Conservation (phyloP, 768 basidiomycete genomes). For the Tylopilus balloui region DNA sequence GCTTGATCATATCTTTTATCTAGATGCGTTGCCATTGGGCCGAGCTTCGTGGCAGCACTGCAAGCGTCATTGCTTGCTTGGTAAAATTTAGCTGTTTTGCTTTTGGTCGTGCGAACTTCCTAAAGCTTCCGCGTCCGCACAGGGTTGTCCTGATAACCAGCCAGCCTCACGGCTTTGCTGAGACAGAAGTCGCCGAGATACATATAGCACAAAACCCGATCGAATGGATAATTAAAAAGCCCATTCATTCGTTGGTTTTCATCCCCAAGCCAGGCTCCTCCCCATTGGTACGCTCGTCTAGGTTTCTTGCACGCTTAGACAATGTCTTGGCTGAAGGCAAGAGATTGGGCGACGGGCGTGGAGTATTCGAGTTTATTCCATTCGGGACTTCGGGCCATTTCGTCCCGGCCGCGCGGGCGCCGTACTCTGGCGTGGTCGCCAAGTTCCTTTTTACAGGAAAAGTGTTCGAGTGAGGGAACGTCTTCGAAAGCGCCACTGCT, state of each 20-base stretch:
- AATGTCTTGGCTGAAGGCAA: slow-evolving; percentile 32
- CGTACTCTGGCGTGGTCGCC: slow-evolving; percentile 8
- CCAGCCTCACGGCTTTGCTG: slow-evolving; percentile 14
- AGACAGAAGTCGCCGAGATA: slow-evolving; percentile 18
- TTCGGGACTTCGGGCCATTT: slow-evolving; percentile 33
- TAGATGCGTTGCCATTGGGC: slow-evolving; percentile 3
- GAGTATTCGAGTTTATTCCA: slow-evolving; percentile 35
- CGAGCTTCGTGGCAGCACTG: slow-evolving; percentile 3
- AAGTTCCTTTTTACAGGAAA: slow-evolving; percentile 3
- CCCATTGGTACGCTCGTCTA: not conserved
- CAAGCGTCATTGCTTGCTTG: slow-evolving; percentile 8
- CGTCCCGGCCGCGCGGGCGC: slow-evolving; percentile 8
- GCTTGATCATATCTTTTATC: slow-evolving; percentile 9
- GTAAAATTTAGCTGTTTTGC: slow-evolving; percentile 3
- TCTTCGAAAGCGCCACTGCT: slow-evolving; percentile 4
- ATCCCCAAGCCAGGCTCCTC: not conserved
- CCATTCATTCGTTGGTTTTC: not conserved
- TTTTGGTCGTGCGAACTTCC: slow-evolving; percentile 11
- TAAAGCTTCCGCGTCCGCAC: slow-evolving; percentile 3
- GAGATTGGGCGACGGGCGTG: slow-evolving; percentile 26
- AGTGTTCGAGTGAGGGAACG: not conserved
- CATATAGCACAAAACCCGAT: slow-evolving; percentile 21
- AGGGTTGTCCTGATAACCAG: not conserved
- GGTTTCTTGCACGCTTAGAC: not conserved
- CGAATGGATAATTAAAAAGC: too few relatives aligned